Evolutionary conservation across 495 filamentous ascomycete species (phyloP).

Genomic region (Trichoderma reesei): DNA sequence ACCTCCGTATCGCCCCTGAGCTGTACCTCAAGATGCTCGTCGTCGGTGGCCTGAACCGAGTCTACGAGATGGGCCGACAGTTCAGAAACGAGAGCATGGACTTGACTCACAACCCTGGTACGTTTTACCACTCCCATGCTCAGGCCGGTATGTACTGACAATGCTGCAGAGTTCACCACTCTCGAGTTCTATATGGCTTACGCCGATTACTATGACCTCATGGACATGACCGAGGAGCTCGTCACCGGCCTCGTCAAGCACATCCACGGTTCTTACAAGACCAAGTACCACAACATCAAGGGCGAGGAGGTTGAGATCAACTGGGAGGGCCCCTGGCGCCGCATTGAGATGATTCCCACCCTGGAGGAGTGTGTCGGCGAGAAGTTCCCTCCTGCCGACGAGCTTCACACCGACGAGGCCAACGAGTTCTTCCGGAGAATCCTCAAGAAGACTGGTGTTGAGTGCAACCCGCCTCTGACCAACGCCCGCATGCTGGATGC

Average conservation of each 20-base stretch:
- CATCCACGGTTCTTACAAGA: slow-evolving; percentile 75
- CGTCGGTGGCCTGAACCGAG: slow-evolving; percentile 75
- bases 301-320: slow-evolving; percentile 84
- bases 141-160: neutral
- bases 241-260: slow-evolving; percentile 87
- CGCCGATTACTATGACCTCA: slow-evolving; percentile 85
- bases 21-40: slow-evolving; percentile 90
- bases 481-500: slow-evolving; percentile 92
- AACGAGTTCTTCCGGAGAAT: slow-evolving; percentile 76
- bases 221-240: slow-evolving; percentile 89
- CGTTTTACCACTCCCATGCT: neutral
- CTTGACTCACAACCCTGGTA: slow-evolving; percentile 72
- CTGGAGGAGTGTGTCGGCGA: slow-evolving; percentile 83
- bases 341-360: slow-evolving; percentile 93
- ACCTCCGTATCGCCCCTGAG: slow-evolving; percentile 84
- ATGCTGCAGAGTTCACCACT: slow-evolving; percentile 69
- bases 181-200: slow-evolving; percentile 97
- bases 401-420: slow-evolving; percentile 83
- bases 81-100: slow-evolving; percentile 96
- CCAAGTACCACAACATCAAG: slow-evolving; percentile 67
- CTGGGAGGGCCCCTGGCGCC: slow-evolving; percentile 90
- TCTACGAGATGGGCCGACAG: slow-evolving; percentile 88
- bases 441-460: slow-evolving; percentile 80
- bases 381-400: slow-evolving; percentile 81
- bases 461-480: slow-evolving; percentile 81